Base-by-base conservation (phyloP, 2,329 filamentous ascomycete genomes). In the Setomelanomma holmii region DNA sequence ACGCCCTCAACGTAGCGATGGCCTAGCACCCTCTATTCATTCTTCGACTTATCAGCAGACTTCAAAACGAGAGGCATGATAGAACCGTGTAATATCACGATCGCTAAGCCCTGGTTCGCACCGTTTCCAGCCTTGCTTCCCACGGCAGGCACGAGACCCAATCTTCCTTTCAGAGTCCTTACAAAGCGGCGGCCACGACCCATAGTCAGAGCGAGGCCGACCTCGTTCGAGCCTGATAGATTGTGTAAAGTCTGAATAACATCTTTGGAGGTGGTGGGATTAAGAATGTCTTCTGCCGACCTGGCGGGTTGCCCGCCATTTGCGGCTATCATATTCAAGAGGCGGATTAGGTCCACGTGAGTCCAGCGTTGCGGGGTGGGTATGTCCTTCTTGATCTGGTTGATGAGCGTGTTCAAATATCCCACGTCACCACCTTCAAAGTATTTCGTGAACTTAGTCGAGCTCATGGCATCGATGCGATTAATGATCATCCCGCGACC, bases 41-140 rank as follows among this genome's bases (percentile, higher is more conserved):
- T 38, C 17, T 41, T 33, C 4, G 51, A 24, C 20, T 57, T 51
- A 17, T 51, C 23, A 16, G 55, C 40, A 17, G 27, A 35, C 5
- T 63, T 38, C 17, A 60, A 40, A n/a, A 67, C 41, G 14, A 66
- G 38, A 4, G 55, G 53, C 1, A 64, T 58, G 11, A 30, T 58
- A 39, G 57, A 66, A 14, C 56, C 58, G 51, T 64, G 56, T 36
- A 63, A 14, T 6, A 62, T 22, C 5, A 49, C 60, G 30, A 60
- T 57, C 16, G 23, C 42, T 19, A 45, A 56, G 3, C 59, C 56
- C 17, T 39, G 44, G 27, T 17, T 23, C 3, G 33, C 35, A 27
- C 17, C 45, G 11, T 8, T 20, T 20, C 35, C 17, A 0, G 42
- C 43, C 17, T 23, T 40, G 17, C 45, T 60, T 2, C 45, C 58